Evolutionary conservation across 495 filamentous ascomycete genomes (phyloP).

Genomic region (Daldinia decipiens): DNA sequence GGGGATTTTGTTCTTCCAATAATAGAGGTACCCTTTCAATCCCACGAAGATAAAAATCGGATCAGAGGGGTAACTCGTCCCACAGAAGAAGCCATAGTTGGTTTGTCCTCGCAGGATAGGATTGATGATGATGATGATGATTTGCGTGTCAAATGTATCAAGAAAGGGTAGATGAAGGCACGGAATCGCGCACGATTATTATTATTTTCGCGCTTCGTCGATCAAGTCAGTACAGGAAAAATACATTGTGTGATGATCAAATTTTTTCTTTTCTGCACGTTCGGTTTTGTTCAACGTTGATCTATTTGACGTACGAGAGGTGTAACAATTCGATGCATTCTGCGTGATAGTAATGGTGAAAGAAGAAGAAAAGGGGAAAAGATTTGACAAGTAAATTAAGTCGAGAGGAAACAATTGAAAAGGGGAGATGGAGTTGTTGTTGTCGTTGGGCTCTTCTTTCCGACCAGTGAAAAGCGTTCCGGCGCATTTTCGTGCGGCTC

Average conservation of each 20-base stretch:
- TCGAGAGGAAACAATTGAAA: neutral
- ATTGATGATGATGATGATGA: neutral
- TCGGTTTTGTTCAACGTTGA: neutral
- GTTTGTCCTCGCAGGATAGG: constrained; percentile 14
- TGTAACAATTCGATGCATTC: neutral
- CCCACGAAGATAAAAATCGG: constrained; percentile 12
- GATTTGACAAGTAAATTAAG: neutral
- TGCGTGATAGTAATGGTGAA: neutral
- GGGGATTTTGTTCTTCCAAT: constrained; percentile 28
- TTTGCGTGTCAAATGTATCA: neutral
- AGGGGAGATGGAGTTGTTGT: neutral
- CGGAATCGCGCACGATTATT: neutral
- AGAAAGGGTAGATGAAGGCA: neutral
- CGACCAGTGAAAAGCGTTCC: constrained; percentile 21
- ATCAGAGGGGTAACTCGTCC: neutral
- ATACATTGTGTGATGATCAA: neutral
- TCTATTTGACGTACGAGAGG: neutral
- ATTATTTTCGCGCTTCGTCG: constrained; percentile 2
- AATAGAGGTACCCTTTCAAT: constrained; percentile 18
- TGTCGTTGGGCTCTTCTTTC: neutral
- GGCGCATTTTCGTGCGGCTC: constrained; percentile 43
- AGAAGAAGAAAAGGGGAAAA: neutral
- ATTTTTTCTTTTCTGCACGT: neutral
- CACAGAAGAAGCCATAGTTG: constrained; percentile 15
- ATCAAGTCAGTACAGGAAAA: neutral